Percentiles rank a stretch among this genome's conserved stretches.
Conservation (phyloP, 768 basidiomycete species). For the Suillus placidus region DNA sequence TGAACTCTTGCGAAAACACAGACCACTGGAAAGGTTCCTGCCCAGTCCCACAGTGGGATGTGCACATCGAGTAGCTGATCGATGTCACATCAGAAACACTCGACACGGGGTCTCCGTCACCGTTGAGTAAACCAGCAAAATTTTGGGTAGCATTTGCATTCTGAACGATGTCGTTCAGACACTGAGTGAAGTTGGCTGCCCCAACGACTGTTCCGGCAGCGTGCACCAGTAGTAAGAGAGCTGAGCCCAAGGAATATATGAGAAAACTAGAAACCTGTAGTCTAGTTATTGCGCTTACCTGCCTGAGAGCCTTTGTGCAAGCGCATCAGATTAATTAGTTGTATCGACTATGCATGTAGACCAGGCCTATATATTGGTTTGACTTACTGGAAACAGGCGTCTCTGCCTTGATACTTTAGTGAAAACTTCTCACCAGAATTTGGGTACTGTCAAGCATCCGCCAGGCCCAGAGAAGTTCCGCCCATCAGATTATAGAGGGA, state of each 20-base stretch:
- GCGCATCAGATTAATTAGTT: background rate
- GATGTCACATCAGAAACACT: conserved; percentile 10
- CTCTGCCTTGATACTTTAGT: background rate
- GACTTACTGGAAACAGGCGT: background rate
- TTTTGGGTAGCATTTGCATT: conserved; percentile 1
- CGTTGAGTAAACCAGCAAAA: conserved; percentile 7
- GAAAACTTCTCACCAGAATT: background rate
- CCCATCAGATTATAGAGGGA: too few species aligned
- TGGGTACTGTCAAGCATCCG: background rate
- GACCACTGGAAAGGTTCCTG: conserved; percentile 25
- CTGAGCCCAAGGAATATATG: background rate
- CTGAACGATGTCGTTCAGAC: conserved; percentile 17
- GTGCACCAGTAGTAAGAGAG: background rate
- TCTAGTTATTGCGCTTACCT: background rate
- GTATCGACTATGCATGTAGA: background rate
- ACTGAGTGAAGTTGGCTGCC: conserved; percentile 15
- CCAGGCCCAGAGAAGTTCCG: too few species aligned
- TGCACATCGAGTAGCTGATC: conserved; percentile 16
- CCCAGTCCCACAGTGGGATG: conserved; percentile 12
- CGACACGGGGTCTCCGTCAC: background rate
- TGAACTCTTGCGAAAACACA: conserved; percentile 38
- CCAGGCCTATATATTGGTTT: background rate
- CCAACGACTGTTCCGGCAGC: background rate
- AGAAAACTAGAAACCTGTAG: background rate
- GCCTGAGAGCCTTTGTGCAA: background rate